Evolutionary conservation across 2,329 filamentous ascomycete genomes (phyloP), one percentile per base, ranked within the genome.

Genomic region (Aspergillus sp.): DNA sequence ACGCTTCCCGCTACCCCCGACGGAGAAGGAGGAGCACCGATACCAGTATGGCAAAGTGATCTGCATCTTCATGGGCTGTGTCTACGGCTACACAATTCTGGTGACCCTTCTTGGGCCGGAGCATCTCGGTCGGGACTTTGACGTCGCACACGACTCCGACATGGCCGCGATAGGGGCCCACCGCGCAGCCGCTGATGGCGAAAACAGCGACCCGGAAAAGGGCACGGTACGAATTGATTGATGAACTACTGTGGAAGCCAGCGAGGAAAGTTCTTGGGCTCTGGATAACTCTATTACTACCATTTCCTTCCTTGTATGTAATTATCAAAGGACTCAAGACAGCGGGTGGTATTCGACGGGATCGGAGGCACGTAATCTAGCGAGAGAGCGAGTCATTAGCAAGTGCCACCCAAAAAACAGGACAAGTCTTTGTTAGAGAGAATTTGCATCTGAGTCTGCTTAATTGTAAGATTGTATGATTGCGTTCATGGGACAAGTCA

Each of bases 31-130:
- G 0, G 73, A 77, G 32, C 73, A 76, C 51, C 80, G 89, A 3
- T 91, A 89, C 73, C 79, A 91, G 60, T 96, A 96, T 66, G 91
- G 91, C 45, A 88, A 88, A 67, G 91, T 96, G 10, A 94, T 96
- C 64, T 91, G 88, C 71, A 95, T 96, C 70, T 96, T 96, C 77
- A 92, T 96, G 90, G 92, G 83, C 1, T 92, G 89, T 66, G 91
- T 96, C 1, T 96, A 81, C 67, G 84, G 77, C 2, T 88, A 87
- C 70, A 78, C 82, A 5, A 85, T 88, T 60, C 9, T 87, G 2
- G 58, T 78, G 55, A 79, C 77, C 24, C 70, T 80, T 26, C 63
- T 80, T 4, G 82, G 82, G 1, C 82, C 82, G 0, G 82, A 84
- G 69, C 75, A 76, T 51, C 62, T 81, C 31, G 77, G 76, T n/a